Conservation (phyloP, 352 stramenopile genomes). For the Thraustochytrium striatum region DNA sequence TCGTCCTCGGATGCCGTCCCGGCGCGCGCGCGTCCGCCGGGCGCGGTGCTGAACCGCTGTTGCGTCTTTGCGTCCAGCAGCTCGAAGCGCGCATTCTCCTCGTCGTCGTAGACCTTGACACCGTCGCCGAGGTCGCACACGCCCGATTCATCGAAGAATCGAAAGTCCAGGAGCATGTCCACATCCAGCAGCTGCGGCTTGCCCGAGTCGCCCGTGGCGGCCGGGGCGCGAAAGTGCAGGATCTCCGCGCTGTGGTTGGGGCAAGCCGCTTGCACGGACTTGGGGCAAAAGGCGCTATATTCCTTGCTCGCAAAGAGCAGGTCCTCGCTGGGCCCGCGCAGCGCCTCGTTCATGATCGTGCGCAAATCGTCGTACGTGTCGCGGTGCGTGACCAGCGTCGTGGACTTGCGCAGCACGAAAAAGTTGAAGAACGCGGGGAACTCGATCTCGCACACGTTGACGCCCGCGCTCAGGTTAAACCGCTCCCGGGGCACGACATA, state of each 20-base stretch:
- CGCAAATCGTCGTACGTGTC: conserved; percentile 72
- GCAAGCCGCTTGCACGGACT: conserved; percentile 17
- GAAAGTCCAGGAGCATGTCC: conserved; percentile 30
- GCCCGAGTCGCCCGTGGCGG: background rate
- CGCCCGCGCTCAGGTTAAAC: conserved; percentile 88
- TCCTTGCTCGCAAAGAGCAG: conserved; percentile 68
- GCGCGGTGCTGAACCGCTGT: too few species aligned
- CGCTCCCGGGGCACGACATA: conserved; percentile 91
- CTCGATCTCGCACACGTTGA: conserved; percentile 94
- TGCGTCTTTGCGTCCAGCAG: conserved; percentile 11
- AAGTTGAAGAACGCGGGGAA: conserved; percentile 96
- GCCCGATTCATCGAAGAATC: conserved; percentile 23
- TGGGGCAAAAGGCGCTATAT: conserved; percentile 57
- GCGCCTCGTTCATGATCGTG: conserved; percentile 77
- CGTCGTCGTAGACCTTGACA: conserved; percentile 20
- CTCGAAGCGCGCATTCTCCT: conserved; percentile 37
- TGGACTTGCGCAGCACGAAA: conserved; percentile 78
- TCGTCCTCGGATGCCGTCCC: background rate
- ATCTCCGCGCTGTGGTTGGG: conserved; percentile 30
- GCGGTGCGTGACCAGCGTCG: conserved; percentile 72
- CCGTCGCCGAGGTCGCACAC: conserved; percentile 35
- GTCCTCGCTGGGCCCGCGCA: conserved; percentile 65
- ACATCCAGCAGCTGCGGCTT: conserved; percentile 22
- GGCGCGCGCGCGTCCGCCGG: too few species aligned
- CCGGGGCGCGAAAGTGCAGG: conserved; percentile 42